These are phyloP conservation scores for Saccharum hybrid DNA, from an alignment of 202 grass and related monocot genomes.

Conservation along the genomic window DNA sequence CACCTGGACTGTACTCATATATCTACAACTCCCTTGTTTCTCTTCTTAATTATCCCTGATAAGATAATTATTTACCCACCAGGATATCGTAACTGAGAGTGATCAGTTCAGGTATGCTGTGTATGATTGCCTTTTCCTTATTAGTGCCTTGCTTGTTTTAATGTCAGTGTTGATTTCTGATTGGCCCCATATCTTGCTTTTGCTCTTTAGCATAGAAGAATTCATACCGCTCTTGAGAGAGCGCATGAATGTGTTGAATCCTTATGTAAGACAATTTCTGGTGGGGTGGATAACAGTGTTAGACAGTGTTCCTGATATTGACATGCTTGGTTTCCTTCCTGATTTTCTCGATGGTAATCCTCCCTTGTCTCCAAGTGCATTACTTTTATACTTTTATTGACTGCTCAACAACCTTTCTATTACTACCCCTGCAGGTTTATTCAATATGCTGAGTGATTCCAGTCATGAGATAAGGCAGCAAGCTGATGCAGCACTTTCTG, in stretches of 20 bases:
- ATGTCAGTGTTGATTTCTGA: constrained; percentile 38
- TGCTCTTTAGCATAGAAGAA: constrained; percentile 95
- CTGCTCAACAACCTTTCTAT: constrained; percentile 41
- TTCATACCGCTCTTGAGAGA: constrained; percentile 99
- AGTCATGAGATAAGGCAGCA: constrained; percentile 99
- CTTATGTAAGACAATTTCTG: constrained; percentile 96
- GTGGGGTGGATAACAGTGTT: constrained; percentile 99
- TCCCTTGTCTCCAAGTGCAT: constrained; percentile 29
- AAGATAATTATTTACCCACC: constrained; percentile 54
- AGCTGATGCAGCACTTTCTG: constrained; percentile 96
- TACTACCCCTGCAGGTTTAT: constrained; percentile 63
- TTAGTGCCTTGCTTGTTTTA: constrained; percentile 22
- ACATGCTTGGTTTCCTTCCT: constrained; percentile 99
- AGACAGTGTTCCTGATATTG: constrained; percentile 99
- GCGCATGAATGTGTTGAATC: constrained; percentile 99
- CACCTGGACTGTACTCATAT: constrained; percentile 1
- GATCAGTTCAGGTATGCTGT: constrained; percentile 86
- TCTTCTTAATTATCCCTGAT: constrained; percentile 37
- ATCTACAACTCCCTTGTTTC: constrained; percentile 7
- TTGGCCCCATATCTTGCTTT: constrained; percentile 40
- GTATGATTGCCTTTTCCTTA: constrained; percentile 29
- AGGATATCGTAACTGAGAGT: constrained; percentile 99
- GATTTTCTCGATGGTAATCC: constrained; percentile 98
- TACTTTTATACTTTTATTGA: constrained; percentile 38
- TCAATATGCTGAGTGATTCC: constrained; percentile 98